Evolutionary conservation across 2,329 filamentous ascomycete genomes (phyloP), one percentile per base, ranked within the genome.

Genomic region (Tolypocladium album): DNA sequence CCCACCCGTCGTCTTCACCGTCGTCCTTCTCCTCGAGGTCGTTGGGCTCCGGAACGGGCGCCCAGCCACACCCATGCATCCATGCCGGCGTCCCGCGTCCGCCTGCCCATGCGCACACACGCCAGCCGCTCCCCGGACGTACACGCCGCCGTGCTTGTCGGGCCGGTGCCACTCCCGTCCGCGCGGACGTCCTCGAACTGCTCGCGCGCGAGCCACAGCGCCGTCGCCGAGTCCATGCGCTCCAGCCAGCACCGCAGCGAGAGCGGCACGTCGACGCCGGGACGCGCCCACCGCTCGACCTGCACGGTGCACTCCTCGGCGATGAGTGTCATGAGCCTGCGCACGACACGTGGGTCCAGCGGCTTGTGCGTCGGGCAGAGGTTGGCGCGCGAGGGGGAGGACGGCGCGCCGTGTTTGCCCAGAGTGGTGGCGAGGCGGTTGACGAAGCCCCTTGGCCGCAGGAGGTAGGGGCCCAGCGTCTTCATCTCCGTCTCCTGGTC

Each of bases 341-440:
- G 75, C 20, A 82, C 74, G 13, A 81, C 63, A 45, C 70, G 72
- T 0, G 77, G 70, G 47, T 81, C 72, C 5, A 82, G 72, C 0
- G 42, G 58, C 31, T 70, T 64, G 64, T 82, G 80, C 4, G 65
- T 66, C 7, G 58, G 17, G 63, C 80, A 82, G 4, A 82, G 68
- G 9, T 71, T 65, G 15, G 76, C 74, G 13, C 63, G 64, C 20
- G 70, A 65, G 7, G 69, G 62, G 9, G 69, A 59, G 50, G 65
- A 63, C 1, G 66, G n/a, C n/a, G n/a, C n/a, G n/a, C n/a, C 63
- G 56, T 69, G 56, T 13, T 59, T 58, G 15, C 65, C 61, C 9
- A 76, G 59, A 47, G 67, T 69, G 50, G 73, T 66, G 24, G 69
- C 64, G 4, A 76, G 59, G 7, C 75, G 72, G 47, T 67, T 65